Evolutionary conservation across 2,329 filamentous ascomycete species (phyloP).

Genomic region (Stagonosporopsis rhizophila): DNA sequence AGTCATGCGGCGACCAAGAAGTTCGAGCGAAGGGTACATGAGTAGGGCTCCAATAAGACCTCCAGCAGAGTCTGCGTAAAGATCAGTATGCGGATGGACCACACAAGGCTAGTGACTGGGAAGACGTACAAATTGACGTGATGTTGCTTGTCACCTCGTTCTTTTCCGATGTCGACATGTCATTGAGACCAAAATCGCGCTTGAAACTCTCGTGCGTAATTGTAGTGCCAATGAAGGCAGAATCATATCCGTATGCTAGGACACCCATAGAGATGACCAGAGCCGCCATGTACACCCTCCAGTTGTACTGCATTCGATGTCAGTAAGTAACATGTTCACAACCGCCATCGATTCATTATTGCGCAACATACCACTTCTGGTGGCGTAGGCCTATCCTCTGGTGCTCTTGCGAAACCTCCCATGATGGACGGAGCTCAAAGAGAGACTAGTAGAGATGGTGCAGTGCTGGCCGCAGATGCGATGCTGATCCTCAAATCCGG

Average conservation of each 20-base stretch:
- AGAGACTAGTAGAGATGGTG: constrained; percentile 2
- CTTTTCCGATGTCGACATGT: constrained; percentile 54
- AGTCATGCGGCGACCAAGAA: constrained; percentile 59
- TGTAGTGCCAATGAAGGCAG: constrained; percentile 78
- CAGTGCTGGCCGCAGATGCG: constrained; percentile 6
- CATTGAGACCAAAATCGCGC: constrained; percentile 69
- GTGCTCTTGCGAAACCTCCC: constrained; percentile 54
- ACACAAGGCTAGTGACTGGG: too few relatives aligned
- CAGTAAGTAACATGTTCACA: not conserved
- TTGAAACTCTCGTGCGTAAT: constrained; percentile 73
- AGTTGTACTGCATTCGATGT: constrained; percentile 57
- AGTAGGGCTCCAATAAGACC: constrained; percentile 61
- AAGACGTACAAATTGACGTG: constrained; percentile 50
- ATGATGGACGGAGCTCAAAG: constrained; percentile 27
- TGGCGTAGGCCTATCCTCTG: constrained; percentile 64
- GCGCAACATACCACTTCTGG: constrained; percentile 54
- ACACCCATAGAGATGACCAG: constrained; percentile 63
- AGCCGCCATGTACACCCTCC: constrained; percentile 64
- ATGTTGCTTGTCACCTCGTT: constrained; percentile 57
- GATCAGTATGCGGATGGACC: constrained; percentile 3
- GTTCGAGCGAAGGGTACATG: constrained; percentile 55
- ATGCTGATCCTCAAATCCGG: constrained; percentile 31
- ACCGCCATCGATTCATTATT: not conserved
- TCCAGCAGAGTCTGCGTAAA: constrained; percentile 51
- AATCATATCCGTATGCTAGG: constrained; percentile 70